Evolutionary conservation across 192 early-diverging fungal species (phyloP), one percentile per base, ranked within the genome.

Genomic region (Coemansia sp.): DNA sequence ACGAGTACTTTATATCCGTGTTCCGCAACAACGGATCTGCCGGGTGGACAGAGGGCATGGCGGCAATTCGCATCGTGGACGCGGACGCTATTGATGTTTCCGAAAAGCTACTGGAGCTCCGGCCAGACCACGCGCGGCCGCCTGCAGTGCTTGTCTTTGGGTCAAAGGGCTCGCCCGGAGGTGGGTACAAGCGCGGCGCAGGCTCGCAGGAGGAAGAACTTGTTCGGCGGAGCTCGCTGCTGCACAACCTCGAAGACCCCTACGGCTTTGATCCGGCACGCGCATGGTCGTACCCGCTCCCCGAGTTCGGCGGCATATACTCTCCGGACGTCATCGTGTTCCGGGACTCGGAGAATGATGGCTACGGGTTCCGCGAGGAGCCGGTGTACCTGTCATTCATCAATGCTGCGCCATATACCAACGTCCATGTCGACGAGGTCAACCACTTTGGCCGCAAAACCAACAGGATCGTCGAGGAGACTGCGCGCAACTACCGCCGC

Each of bases 271-370:
- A 75, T 26, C 79, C 79, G 5, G 74, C 66, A 51, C 77, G 77
- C 37, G 67, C 66, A 15, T 75, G 76, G 72, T 63, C 72, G 60
- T 83, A 83, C 34, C 81, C 81, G 58, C 69, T 83, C 37, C 72
- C 75, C 51, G 76, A 78, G 58, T 83, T 79, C 66, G 81, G 81
- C 45, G 82, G 82, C 59, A 63, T 84, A 4, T 84, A 84, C 63
- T 77, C 77, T 29, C 77, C 77, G 15, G 82, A 84, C 58, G 73
- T 79, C 13, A 65, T 63, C 3, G 82, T 84, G 26, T 31, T 79
- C 37, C 77, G 77, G 33, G 82, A 84, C 66, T 72, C 82, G n/a
- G 77, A 79, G 71, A 45, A 34, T 42, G 71, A 67, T 13, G 76
- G 72, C 43, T 83, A 83, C 56, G 72, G 58, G 45, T 83, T 83